These are phyloP conservation scores for Lentinus tigrinus DNA, from an alignment of 768 basidiomycete species.

Conservation along the genomic window DNA sequence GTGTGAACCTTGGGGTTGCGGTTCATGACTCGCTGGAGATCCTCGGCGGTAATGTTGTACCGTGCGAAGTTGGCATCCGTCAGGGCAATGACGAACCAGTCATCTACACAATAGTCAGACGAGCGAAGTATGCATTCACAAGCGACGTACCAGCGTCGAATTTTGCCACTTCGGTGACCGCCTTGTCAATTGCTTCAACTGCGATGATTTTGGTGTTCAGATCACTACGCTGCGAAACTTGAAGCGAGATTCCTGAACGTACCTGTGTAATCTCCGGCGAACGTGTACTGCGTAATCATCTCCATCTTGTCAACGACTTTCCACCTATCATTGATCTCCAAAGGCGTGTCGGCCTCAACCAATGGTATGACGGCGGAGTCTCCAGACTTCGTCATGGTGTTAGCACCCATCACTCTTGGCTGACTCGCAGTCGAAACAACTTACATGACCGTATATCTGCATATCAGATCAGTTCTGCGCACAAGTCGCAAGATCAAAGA, in stretches of 20 bases:
- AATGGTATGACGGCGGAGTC: constrained; percentile 57
- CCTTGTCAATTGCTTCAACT: constrained; percentile 68
- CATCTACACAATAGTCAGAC: constrained; percentile 40
- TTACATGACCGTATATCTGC: constrained; percentile 66
- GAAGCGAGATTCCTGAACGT: constrained; percentile 2
- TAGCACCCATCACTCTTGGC: neutral
- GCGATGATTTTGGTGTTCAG: neutral
- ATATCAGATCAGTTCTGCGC: neutral
- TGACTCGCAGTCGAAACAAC: constrained; percentile 17
- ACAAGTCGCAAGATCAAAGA: neutral
- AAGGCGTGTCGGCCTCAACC: constrained; percentile 47
- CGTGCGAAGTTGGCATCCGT: constrained; percentile 71
- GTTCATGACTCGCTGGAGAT: constrained; percentile 56
- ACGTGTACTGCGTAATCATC: constrained; percentile 66
- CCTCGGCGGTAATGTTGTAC: constrained; percentile 60
- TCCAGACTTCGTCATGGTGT: constrained; percentile 47
- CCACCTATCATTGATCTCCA: constrained; percentile 59
- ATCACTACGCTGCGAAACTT: neutral
- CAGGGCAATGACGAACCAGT: constrained; percentile 71
- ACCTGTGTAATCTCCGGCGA: constrained; percentile 68
- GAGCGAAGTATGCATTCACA: neutral
- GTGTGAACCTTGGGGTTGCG: constrained; percentile 64
- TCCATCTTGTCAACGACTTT: constrained; percentile 70
- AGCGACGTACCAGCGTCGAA: constrained; percentile 53
- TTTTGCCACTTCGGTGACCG: constrained; percentile 57